Evolutionary conservation across 176 grass and related monocot genomes (phyloP), one percentile per base, ranked within the genome.

Genomic region (Bolboschoenus planiculmis): DNA sequence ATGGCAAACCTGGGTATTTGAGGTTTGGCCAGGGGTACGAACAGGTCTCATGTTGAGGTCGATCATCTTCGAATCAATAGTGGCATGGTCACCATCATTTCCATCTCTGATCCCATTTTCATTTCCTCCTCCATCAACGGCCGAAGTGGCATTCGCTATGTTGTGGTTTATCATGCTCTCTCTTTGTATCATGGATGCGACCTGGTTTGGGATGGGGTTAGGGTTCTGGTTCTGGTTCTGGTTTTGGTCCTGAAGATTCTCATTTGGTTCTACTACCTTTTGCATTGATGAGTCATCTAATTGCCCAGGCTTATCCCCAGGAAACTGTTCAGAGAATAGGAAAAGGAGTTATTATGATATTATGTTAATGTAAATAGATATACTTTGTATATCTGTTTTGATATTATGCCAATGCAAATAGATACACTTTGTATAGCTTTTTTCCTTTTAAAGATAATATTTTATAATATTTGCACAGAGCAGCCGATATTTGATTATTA

Each of bases 31-130:
- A 29, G 85, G 56, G 63, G 81, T 89, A 78, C 90, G 92, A 66
- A 62, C 76, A 16, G 96, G 96, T 42, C 83, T 87, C 75, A 91
- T 90, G 79, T 99, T 99, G 39, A 99, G 88, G 87, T 99, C 96
- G 5, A 99, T 91, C 96, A 95, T 99, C 87, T 99, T 90, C 0
- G 96, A 93, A 86, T 95, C 88, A 58, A 86, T 89, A 86, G 91
- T 90, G 43, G 81, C 87, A 84, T 91, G 87, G 56, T 66, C 84
- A 35, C 91, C 77, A 13, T 81, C 75, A 68, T 86, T 91, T 57
- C 29, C 86, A 59, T 84, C 90, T 84, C 89, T 89, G 51, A 77
- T 90, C 60, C 71, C 85, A 42, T 95, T 68, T 43, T 8, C 60
- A 66, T 66, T 82, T 7, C 82, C 82, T 65, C 87, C 89, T 58